A percentile compares a stretch with the other conserved stretches of the same genome.
phyloP scores from a whole-genome alignment of 2,329 filamentous ascomycete genomes.

The Nemania sp. region DNA sequence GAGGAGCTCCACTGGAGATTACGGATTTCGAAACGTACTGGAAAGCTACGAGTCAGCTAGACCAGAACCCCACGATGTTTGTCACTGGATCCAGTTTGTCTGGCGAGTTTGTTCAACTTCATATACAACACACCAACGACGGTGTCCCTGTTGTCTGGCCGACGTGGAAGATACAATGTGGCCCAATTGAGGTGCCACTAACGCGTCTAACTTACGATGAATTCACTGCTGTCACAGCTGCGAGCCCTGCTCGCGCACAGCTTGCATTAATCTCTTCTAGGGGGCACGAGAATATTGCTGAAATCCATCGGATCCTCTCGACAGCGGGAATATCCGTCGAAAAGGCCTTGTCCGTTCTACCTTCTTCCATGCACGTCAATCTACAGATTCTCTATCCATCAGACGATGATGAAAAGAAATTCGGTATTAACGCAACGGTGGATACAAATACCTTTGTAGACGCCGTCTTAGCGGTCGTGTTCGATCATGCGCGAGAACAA shows the following conservation, averaged over 20 bases:
- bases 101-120: slow-evolving; percentile 93
- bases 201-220: slow-evolving; percentile 81
- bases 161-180: slow-evolving; percentile 80
- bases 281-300: slow-evolving; percentile 67
- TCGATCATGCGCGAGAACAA: slow-evolving; percentile 84
- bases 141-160: slow-evolving; percentile 89
- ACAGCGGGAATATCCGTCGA: slow-evolving; percentile 82
- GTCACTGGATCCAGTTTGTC: slow-evolving; percentile 95
- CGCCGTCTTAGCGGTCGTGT: slow-evolving; percentile 84
- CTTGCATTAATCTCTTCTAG: slow-evolving; percentile 59
- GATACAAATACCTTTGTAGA: slow-evolving; percentile 92
- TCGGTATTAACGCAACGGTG: slow-evolving; percentile 78
- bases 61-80: slow-evolving; percentile 85
- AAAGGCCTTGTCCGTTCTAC: slow-evolving; percentile 80
- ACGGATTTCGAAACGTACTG: slow-evolving; percentile 99
- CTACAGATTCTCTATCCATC: slow-evolving; percentile 92
- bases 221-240: slow-evolving; percentile 68
- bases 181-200: slow-evolving; percentile 83
- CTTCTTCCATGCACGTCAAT: slow-evolving; percentile 85
- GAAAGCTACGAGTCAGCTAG: slow-evolving; percentile 96
- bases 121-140: slow-evolving; percentile 91
- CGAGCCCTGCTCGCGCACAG: slow-evolving; percentile 57
- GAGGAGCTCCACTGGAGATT: slow-evolving; percentile 91
- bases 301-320: slow-evolving; percentile 78
- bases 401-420: slow-evolving; percentile 74